These are phyloP conservation scores for Candida nitratophila DNA, from an alignment of 805 yeast species.

Conservation along the genomic window DNA sequence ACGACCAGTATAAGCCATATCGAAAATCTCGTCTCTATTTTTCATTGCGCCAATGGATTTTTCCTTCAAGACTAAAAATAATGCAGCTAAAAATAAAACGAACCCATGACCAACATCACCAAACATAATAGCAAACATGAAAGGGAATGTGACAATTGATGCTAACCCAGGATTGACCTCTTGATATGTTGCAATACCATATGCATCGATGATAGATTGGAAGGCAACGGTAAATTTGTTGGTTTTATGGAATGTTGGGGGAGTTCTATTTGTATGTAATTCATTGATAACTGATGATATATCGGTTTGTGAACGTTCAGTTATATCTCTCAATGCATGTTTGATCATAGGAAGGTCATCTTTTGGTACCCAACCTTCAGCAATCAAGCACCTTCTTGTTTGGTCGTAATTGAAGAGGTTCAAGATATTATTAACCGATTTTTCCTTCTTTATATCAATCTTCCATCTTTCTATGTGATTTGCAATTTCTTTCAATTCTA, in stretches of 20 bases:
- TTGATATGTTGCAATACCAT: constrained; percentile 68
- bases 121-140: constrained; percentile 80
- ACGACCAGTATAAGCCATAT: constrained; percentile 69
- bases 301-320: constrained; percentile 39
- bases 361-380: constrained; percentile 96
- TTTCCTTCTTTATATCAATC: constrained; percentile 64
- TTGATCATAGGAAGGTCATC: constrained; percentile 65
- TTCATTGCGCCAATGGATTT: constrained; percentile 43
- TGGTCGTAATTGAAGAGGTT: constrained; percentile 77
- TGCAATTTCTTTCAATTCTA: constrained; percentile 76
- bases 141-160: constrained; percentile 69
- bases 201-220: constrained; percentile 70
- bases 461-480: constrained; percentile 73
- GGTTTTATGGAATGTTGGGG: constrained; percentile 65
- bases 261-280: constrained; percentile 56
- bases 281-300: constrained; percentile 52
- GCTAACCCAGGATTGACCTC: constrained; percentile 75
- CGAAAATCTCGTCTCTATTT: constrained; percentile 62
- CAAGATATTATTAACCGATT: constrained; percentile 71
- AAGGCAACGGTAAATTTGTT: constrained; percentile 65
- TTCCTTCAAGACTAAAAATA: constrained; percentile 49
- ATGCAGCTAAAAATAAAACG: constrained; percentile 49
- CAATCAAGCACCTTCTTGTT: constrained; percentile 77
- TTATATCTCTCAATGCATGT: constrained; percentile 55
- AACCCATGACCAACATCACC: constrained; percentile 81